Evolutionary conservation across 768 basidiomycete genomes (phyloP), one percentile per base, ranked within the genome.

Genomic region (Auricularia heimuer): DNA sequence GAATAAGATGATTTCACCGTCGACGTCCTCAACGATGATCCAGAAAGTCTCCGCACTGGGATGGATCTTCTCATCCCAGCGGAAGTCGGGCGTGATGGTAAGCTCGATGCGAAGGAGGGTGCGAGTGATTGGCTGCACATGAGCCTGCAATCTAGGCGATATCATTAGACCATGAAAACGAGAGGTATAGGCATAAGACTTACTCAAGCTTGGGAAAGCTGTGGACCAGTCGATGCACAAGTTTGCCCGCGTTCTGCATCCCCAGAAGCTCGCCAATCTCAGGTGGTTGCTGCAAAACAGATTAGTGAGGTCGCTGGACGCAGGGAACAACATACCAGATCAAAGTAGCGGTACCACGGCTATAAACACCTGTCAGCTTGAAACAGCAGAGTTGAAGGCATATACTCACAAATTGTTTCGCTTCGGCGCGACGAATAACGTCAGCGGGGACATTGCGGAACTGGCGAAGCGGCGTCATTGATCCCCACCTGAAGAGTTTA

Each of bases 301-400:
- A 42, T 54, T 65, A 64, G 65, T 61, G 64, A 63, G 7, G 12
- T 42, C 8, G 61, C 47, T n/a, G 51, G 3, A 12, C 7, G 54
- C 11, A 37, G 37, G 37, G 24, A 34, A 3, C 12, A 36, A 54
- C 37, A 11, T 68, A 83, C 82, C 67, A 98, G 78, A 72, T 98
- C 96, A 68, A 96, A 98, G 78, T 98, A 98, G 33, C 95, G 88
- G 72, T 97, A 91, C 94, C 94, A 97, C 0, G 94, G 94, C 88
- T 89, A 70, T 29, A 66, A 11, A 1, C 44, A 18, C 16, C 44
- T 10, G 34, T 37, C 34, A 64, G 34, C 29, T 29, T 29, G 29
- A 29, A 63, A 62, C 61, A 51, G 34, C 61, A 58, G 60, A 68
- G 64, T 63, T 14, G 24, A 4, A 7, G 3, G 7, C 11, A 10